Percentiles rank a stretch among this genome's conserved stretches.
Evolutionary conservation across 768 basidiomycete species (phyloP).

Genomic region (Crepidotus variabilis): DNA sequence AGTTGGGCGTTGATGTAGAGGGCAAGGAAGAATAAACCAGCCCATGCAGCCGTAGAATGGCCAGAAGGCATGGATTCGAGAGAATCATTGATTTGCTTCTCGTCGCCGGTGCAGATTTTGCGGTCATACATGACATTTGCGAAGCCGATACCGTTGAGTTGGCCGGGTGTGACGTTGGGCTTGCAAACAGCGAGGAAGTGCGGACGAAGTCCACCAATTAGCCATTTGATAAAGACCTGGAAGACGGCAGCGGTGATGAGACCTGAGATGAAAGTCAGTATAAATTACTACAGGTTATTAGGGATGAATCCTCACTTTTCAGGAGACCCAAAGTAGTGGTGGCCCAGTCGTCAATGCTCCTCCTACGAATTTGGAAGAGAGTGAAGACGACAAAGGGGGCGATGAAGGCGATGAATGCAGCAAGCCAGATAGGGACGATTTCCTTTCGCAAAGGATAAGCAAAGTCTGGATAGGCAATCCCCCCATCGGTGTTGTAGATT

Average conservation of each 20-base stretch:
- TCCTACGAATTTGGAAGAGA: slow-evolving; percentile 49
- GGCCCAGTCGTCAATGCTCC: slow-evolving; percentile 41
- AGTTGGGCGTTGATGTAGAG: slow-evolving; percentile 52
- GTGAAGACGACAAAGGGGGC: slow-evolving; percentile 52
- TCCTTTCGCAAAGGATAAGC: slow-evolving; percentile 49
- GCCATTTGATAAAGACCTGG: slow-evolving; percentile 54
- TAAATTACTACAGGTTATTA: background rate
- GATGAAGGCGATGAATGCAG: slow-evolving; percentile 50
- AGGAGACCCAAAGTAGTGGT: slow-evolving; percentile 52
- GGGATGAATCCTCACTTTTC: slow-evolving; percentile 33
- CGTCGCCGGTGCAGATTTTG: slow-evolving; percentile 51
- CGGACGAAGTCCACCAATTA: slow-evolving; percentile 47
- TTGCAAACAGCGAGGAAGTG: slow-evolving; percentile 52
- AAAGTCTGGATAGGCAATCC: slow-evolving; percentile 49
- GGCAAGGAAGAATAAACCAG: slow-evolving; percentile 45
- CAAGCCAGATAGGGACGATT: slow-evolving; percentile 50
- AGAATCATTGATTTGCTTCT: slow-evolving; percentile 51
- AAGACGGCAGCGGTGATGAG: slow-evolving; percentile 27
- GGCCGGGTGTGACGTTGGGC: slow-evolving; percentile 32
- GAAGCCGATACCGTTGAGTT: slow-evolving; percentile 42
- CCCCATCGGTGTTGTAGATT: slow-evolving; percentile 39
- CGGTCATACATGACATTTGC: slow-evolving; percentile 47
- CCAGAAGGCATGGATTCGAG: slow-evolving; percentile 56
- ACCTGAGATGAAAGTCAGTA: slow-evolving; percentile 11
- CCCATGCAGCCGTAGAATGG: slow-evolving; percentile 56